phyloP scores from a whole-genome alignment of 768 basidiomycete genomes.

The Symmetrospora coprosmae region DNA sequence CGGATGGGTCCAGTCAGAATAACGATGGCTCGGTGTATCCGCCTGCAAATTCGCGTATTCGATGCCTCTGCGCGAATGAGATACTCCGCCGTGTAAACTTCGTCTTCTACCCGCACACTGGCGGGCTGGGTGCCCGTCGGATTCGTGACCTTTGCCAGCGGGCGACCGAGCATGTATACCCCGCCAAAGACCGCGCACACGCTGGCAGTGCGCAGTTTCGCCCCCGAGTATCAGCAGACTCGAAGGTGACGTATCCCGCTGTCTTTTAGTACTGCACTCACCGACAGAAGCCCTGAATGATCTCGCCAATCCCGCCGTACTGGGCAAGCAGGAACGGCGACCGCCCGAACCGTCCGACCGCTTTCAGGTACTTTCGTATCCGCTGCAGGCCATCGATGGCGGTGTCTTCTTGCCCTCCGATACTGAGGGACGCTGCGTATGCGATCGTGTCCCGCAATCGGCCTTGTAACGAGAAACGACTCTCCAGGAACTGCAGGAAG shows the following conservation, averaged over 20 bases:
- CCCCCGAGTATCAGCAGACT: neutral
- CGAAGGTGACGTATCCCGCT: neutral
- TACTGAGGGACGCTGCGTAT: slow-evolving; percentile 34
- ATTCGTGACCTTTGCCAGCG: slow-evolving; percentile 3
- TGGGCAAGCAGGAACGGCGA: slow-evolving; percentile 79
- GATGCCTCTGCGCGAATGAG: neutral
- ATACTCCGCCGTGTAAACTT: slow-evolving; percentile 25
- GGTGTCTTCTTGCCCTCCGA: slow-evolving; percentile 43
- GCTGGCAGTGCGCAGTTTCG: slow-evolving; percentile 42
- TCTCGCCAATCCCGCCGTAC: slow-evolving; percentile 81
- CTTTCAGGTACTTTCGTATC: slow-evolving; percentile 59
- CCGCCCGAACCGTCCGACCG: slow-evolving; percentile 68
- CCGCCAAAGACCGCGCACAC: slow-evolving; percentile 57
- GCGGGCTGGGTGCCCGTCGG: neutral
- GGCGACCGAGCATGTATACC: slow-evolving; percentile 39
- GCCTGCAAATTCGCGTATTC: neutral
- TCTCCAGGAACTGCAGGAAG: slow-evolving; percentile 53
- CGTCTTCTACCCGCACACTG: slow-evolving; percentile 22
- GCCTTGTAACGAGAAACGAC: slow-evolving; percentile 50
- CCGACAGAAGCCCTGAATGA: slow-evolving; percentile 65
- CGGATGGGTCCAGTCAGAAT: slow-evolving; percentile 43
- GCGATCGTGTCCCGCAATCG: slow-evolving; percentile 51
- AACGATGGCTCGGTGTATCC: slow-evolving; percentile 37
- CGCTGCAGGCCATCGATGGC: slow-evolving; percentile 53
- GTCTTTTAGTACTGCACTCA: slow-evolving; percentile 23